These are phyloP conservation scores for Rachicladosporium sp. DNA, from an alignment of 2,329 filamentous ascomycete genomes.

Conservation along the genomic window DNA sequence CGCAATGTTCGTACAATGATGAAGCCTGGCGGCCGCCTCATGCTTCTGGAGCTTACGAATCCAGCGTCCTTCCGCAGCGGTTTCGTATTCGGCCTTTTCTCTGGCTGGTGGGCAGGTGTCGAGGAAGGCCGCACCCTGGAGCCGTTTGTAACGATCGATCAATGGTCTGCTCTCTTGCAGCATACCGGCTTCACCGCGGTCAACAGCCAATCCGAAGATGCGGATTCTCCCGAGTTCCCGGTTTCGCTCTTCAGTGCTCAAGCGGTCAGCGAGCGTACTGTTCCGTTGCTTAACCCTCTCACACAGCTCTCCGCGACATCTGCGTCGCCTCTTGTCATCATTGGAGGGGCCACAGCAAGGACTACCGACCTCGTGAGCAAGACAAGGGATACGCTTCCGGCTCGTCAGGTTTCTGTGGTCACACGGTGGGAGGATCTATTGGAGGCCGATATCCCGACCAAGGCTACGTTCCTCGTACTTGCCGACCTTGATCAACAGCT, in stretches of 20 bases:
- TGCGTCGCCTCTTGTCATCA: too few species aligned
- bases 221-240: neutral
- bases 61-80: neutral
- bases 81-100: conserved; percentile 18
- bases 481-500: conserved; percentile 11
- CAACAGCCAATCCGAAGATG: conserved; percentile 12
- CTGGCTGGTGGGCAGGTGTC: conserved; percentile 25
- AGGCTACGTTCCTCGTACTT: conserved; percentile 9
- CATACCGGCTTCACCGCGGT: conserved; percentile 25
- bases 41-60: conserved; percentile 17
- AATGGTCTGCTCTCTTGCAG: conserved; percentile 24
- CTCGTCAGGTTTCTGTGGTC: too few species aligned
- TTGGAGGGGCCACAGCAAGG: too few species aligned
- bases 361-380: too few species aligned
- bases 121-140: conserved; percentile 17
- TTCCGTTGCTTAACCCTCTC: neutral
- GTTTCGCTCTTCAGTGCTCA: conserved; percentile 3
- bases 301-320: neutral
- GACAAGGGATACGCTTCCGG: too few species aligned
- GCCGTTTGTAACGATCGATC: conserved; percentile 18
- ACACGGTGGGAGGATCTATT: too few species aligned
- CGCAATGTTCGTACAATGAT: conserved; percentile 14
- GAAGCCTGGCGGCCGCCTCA: conserved; percentile 17
- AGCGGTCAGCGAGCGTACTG: conserved; percentile 3
- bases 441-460: neutral